phyloP scores from a whole-genome alignment of 176 grass and related monocot genomes.

The Eremochloa ophiuroides region DNA sequence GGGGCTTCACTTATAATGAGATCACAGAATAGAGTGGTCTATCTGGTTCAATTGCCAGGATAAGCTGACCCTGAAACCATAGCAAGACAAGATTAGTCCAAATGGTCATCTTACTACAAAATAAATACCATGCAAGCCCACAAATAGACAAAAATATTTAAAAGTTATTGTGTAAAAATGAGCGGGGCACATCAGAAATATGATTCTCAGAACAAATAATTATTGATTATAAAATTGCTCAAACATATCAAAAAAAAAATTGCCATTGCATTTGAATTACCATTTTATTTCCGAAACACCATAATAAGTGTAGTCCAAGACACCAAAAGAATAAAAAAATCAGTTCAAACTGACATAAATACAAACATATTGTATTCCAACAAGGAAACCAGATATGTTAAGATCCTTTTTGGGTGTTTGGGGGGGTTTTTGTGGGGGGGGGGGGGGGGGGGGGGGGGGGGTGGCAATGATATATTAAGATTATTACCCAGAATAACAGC shows the following conservation, averaged over 20 bases:
- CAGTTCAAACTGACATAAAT: slow-evolving; percentile 4
- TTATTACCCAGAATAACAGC: background rate
- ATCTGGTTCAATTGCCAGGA: background rate
- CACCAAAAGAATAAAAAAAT: background rate
- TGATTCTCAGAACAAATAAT: background rate
- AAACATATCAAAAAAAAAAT: background rate
- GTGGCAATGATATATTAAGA: background rate
- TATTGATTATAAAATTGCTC: background rate
- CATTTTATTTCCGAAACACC: background rate
- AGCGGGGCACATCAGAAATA: background rate
- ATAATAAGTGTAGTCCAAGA: background rate
- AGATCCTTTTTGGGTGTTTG: background rate
- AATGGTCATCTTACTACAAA: slow-evolving; percentile 1
- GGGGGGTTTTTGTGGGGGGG: too few species aligned
- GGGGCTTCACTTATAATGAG: slow-evolving; percentile 5
- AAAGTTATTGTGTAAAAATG: background rate
- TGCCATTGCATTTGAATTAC: background rate
- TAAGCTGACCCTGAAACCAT: slow-evolving; percentile 36
- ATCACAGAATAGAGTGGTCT: background rate
- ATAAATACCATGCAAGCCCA: slow-evolving; percentile 6
- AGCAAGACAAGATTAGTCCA: slow-evolving; percentile 22
- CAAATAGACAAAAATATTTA: background rate
- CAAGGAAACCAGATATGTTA: background rate
- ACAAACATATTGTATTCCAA: background rate
- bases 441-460: too few species aligned